Evolutionary conservation across 306 rosid genomes (phyloP), one percentile per base, ranked within the genome.

Genomic region (Calophaca sinica): DNA sequence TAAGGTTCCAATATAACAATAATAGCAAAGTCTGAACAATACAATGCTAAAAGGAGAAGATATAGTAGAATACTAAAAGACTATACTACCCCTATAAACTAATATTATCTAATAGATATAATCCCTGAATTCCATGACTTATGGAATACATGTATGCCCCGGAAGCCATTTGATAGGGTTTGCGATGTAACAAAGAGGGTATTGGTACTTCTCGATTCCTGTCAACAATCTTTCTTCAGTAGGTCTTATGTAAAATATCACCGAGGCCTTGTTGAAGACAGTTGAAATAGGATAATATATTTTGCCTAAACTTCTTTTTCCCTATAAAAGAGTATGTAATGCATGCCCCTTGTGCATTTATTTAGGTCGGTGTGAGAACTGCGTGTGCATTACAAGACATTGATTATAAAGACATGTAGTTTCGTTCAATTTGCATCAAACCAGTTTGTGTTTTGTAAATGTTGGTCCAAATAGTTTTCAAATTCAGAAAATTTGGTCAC

Each of bases 361-460:
- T 52, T 53, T 64, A 49, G 31, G 10, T 35, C 2, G 39, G 50
- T 36, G 14, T 62, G 20, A 62, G 26, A 12, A 62, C 4, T 71
- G 58, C 73, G 44, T 46, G 52, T 65, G 61, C 70, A 46, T 36
- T 46, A 65, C 54, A 54, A 15, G 53, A 70, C n/a, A n/a, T n/a
- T n/a, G n/a, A n/a, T n/a, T 62, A 62, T 44, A 39, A 29, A 45
- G 62, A 13, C 29, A 33, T 53, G 29, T 4, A 62, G 68, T 38
- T 26, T 48, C 70, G 81, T 77, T 46, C 44, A 36, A 55, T 71
- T 55, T 76, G 45, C 66, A 63, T 44, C 68, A 54, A 20, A 15
- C n/a, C 36, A 38, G 62, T 51, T 2, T 28, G 10, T 55, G 14
- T 79, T 51, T 53, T 53, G 60, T 62, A 53, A 42, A 48, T 6